Evolutionary conservation across 2,329 filamentous ascomycete genomes (phyloP), one percentile per base, ranked within the genome.

Genomic region (Apiospora pterosperma): DNA sequence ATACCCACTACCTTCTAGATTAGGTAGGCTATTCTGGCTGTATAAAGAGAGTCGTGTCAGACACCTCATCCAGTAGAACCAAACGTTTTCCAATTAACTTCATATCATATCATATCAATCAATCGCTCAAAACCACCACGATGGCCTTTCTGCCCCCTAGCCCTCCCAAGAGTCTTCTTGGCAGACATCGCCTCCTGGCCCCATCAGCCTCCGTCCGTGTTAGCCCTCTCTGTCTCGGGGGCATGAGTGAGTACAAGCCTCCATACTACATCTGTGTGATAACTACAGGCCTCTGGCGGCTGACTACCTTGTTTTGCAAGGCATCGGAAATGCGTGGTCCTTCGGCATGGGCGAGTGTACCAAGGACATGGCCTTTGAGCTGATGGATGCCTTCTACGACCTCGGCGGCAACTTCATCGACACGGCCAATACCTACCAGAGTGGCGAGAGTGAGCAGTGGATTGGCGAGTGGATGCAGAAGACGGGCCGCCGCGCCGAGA

Each of bases 361-460:
- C 64, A 84, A 55, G 8, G 48, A 55, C 16, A 55, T 85, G 76
- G 77, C 82, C 0, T 88, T 88, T 69, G 78, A 80, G 48, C 78
- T 90, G 5, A 79, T 90, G 1, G 87, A 90, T 68, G 80, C 80
- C 63, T 90, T 82, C 75, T 81, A 78, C 62, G 78, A 80, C 19
- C 77, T 81, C 0, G 88, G 88, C 4, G 88, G 89, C 14, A 91
- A 91, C 76, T 90, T 91, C 73, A 88, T 91, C 72, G 89, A 91
- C 74, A 90, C 87, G 0, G 76, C 84, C 69, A 86, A 84, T 76
- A 81, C 79, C 67, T 89, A 89, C 74, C 84, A 88, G 69, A 69
- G 82, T 65, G 85, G 84, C 62, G 76, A 89, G 69, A 88, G 85
- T 0, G 86, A 89, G 67, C 70, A 65, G 14, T 86, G 82, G 81